Conservation (phyloP, 306 rosid species). For the Quercus alba region DNA sequence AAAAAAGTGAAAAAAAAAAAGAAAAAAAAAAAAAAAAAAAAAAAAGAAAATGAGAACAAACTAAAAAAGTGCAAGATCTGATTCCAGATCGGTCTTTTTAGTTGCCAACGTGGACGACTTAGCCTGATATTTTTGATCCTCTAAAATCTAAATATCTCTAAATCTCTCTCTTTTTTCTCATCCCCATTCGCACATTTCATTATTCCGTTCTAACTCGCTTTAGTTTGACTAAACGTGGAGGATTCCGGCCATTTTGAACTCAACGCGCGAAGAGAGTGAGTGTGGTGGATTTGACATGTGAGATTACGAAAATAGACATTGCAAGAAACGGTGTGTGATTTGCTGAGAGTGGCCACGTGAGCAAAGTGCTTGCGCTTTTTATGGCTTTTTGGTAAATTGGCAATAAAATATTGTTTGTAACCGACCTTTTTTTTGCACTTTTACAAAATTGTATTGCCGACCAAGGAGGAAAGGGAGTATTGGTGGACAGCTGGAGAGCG, state of each 20-base stretch:
- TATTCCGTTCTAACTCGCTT: not conserved
- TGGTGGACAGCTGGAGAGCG: constrained; percentile 34
- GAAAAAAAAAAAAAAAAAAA: fast-evolving
- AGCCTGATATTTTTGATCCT: constrained; percentile 37
- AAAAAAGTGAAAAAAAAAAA: no score
- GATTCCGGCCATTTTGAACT: no score
- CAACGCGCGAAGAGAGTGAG: not conserved
- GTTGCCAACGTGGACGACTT: constrained; percentile 50
- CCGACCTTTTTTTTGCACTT: not conserved
- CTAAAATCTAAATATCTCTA: constrained; percentile 45
- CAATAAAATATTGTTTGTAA: no score
- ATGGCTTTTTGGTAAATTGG: constrained; percentile 12
- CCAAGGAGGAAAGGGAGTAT: constrained; percentile 1
- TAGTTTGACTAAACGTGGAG: not conserved
- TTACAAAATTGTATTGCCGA: not conserved
- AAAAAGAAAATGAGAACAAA: not conserved
- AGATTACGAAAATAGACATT: not conserved
- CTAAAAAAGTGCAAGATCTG: constrained; percentile 43
- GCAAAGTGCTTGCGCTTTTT: constrained; percentile 3
- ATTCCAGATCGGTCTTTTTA: constrained; percentile 25
- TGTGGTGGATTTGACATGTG: not conserved
- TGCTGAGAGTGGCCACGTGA: constrained; percentile 13
- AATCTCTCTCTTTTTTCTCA: not conserved
- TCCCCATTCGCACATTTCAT: not conserved
- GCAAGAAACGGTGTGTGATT: not conserved